Evolutionary conservation across 371 early-diverging fungal genomes (phyloP).

Genomic region (Mucor irregularis): DNA sequence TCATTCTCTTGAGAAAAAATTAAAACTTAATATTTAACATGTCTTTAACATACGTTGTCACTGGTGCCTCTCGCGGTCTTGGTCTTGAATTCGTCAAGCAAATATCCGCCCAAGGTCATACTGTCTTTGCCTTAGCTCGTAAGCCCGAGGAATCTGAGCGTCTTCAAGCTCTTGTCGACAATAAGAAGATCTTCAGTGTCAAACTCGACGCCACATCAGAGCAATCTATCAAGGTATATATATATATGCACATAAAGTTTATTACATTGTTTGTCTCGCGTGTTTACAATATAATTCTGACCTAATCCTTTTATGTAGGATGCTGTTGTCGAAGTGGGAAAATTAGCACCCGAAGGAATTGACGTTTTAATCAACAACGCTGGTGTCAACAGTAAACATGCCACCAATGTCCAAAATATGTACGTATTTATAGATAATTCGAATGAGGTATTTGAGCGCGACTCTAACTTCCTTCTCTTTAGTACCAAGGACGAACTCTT

Average conservation of each 20-base stretch:
- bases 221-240: constrained; percentile 23
- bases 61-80: constrained; percentile 30
- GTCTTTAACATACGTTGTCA: constrained; percentile 11
- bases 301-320: constrained; percentile 3
- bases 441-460: neutral
- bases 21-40: neutral
- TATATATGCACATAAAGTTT: no score
- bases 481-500: constrained; percentile 3
- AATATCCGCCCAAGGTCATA: constrained; percentile 11
- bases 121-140: constrained; percentile 26
- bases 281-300: neutral
- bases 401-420: neutral
- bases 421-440: neutral
- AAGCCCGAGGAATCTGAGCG: constrained; percentile 13
- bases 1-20: neutral
- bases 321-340: constrained; percentile 21
- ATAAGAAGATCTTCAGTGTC: constrained; percentile 15
- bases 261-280: no score
- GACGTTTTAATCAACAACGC: constrained; percentile 39
- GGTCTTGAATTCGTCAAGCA: constrained; percentile 33
- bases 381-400: constrained; percentile 18
- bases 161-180: constrained; percentile 19
- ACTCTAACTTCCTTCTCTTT: neutral
- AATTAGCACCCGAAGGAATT: constrained; percentile 25
- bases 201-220: constrained; percentile 13